Base-by-base conservation (phyloP, 768 basidiomycete genomes). In the Tricholoma matsutake region DNA sequence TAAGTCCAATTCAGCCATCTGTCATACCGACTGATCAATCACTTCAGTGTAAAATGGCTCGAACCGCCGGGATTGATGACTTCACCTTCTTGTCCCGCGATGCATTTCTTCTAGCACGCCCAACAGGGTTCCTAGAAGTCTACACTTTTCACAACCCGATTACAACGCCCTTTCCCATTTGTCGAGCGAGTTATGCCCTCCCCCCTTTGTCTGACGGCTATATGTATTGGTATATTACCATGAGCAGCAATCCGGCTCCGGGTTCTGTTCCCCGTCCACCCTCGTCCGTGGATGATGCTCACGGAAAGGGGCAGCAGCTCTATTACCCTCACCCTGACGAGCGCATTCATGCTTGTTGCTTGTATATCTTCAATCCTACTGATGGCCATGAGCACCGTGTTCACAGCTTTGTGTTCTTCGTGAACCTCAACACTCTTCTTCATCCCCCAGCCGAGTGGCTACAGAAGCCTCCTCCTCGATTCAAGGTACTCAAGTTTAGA, bases 151-250 rank as follows among this genome's bases (percentile, higher is more conserved):
- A 67, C 1, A 76, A 76, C 56, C 79, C 80, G 5, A 67, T 68
- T 6, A 65, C 67, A 10, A 22, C 64, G 11, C 64, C 69, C 9
- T 54, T 61, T 5, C 82, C 81, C 2, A 62, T 67, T 13, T 66
- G 75, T 39, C 71, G 73, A 41, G 76, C 75, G 28, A 75, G 65
- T 61, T 81, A 81, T 56, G 70, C 65, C 22, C 78, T 84, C 34
- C 83, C 82, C 1, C 70, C 72, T 4, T 74, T 84, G 11, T 73
- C 77, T 32, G 69, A 73, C 4, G 79, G 76, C 6, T 82, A 78
- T 63, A 73, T 75, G 66, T 84, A 82, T 63, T 83, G 80, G 79
- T 82, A 83, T 59, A 81, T 83, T 43, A 81, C 80, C 54, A 78
- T 82, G 74, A 82, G 81, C 68, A 80, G 77, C 63, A 83, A 83